A percentile compares a stretch with the other conserved stretches of the same genome.
phyloP scores from a whole-genome alignment of 1,284 basidiomycete species.

The Fomitiporia mediterranea region DNA sequence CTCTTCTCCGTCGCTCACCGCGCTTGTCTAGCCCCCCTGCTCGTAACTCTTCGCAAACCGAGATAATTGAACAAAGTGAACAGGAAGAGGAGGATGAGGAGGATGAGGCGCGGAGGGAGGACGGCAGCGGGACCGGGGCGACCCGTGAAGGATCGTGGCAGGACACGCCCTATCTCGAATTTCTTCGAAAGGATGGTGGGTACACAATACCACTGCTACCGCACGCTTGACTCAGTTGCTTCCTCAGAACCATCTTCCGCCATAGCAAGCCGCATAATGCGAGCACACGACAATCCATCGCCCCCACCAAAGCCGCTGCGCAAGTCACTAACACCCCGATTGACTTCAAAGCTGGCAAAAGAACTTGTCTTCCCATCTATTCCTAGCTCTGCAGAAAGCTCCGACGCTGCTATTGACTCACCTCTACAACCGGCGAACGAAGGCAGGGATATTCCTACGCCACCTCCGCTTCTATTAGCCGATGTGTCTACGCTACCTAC shows the following conservation, averaged over 20 bases:
- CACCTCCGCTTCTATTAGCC: not conserved
- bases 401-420: conserved; percentile 7
- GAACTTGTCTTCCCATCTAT: conserved; percentile 5
- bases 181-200: conserved; percentile 17
- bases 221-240: not conserved
- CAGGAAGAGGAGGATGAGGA: conserved; percentile 30
- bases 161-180: conserved; percentile 6
- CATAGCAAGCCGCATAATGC: conserved; percentile 56
- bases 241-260: conserved; percentile 59
- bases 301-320: conserved; percentile 49
- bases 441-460: not conserved
- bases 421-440: not conserved
- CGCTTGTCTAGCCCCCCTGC: conserved; percentile 37
- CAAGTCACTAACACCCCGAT: conserved; percentile 9
- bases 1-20: conserved; percentile 49
- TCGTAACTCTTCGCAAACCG: not conserved
- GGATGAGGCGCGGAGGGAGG: not conserved
- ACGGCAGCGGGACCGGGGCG: not conserved
- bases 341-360: conserved; percentile 6
- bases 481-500: conserved; percentile 3
- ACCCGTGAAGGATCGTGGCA: conserved; percentile 6
- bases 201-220: too few species aligned
- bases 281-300: conserved; percentile 69
- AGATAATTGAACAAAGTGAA: conserved; percentile 26
- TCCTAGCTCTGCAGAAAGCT: conserved; percentile 8